A percentile compares a stretch with the other conserved stretches of the same genome.
Evolutionary conservation across 768 basidiomycete species (phyloP).

Genomic region (Russula sp.): DNA sequence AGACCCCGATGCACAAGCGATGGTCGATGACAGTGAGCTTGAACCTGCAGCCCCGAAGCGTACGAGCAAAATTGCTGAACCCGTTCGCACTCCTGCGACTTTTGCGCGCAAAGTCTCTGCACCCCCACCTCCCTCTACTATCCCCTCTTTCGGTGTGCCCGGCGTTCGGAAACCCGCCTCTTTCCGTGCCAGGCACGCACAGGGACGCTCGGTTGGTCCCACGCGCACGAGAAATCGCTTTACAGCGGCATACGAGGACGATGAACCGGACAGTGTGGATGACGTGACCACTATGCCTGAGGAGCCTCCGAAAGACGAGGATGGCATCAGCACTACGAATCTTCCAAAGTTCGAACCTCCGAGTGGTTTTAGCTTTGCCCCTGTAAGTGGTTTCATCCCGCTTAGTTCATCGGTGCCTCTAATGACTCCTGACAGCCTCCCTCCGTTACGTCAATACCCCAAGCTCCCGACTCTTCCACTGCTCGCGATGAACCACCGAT

Average conservation of each 20-base stretch:
- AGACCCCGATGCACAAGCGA: slow-evolving; percentile 31
- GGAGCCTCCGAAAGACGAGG: slow-evolving; percentile 39
- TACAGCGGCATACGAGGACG: slow-evolving; percentile 58
- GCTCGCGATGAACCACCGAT: slow-evolving; percentile 30
- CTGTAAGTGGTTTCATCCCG: slow-evolving; percentile 37
- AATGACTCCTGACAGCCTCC: slow-evolving; percentile 20
- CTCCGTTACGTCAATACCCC: slow-evolving; percentile 8
- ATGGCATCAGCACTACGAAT: slow-evolving; percentile 33
- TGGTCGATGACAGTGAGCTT: slow-evolving; percentile 31
- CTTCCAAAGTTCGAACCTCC: slow-evolving; percentile 56
- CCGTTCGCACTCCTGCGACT: slow-evolving; percentile 25
- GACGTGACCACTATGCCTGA: slow-evolving; percentile 32
- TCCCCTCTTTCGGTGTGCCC: not conserved
- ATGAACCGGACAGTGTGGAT: slow-evolving; percentile 34
- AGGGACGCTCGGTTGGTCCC: slow-evolving; percentile 34
- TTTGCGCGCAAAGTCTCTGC: slow-evolving; percentile 31
- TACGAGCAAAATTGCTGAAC: slow-evolving; percentile 26
- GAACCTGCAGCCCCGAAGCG: slow-evolving; percentile 20
- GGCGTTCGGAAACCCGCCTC: slow-evolving; percentile 16
- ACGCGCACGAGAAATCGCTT: slow-evolving; percentile 48
- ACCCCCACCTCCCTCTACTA: slow-evolving; percentile 9
- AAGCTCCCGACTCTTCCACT: slow-evolving; percentile 55
- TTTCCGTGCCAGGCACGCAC: not conserved
- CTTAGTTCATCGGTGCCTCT: not conserved
- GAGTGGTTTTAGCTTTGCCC: slow-evolving; percentile 60